These are phyloP conservation scores for Heterobasidion parviporum DNA, from an alignment of 1,284 basidiomycete species.

Conservation along the genomic window DNA sequence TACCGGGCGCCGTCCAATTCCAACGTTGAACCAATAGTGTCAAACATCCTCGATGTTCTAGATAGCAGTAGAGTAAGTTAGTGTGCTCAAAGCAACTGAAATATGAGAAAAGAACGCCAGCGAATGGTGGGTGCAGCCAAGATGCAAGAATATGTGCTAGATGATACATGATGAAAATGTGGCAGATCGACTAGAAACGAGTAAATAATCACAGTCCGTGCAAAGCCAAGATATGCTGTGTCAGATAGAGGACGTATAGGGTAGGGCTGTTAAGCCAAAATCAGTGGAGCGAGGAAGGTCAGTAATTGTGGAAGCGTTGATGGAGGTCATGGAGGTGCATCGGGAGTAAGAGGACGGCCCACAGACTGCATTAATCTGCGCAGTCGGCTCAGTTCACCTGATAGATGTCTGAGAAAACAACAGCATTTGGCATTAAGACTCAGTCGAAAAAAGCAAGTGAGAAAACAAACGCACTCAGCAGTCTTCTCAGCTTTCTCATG, in stretches of 20 bases:
- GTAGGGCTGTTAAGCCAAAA: no score
- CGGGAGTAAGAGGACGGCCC: background rate
- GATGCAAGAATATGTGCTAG: background rate
- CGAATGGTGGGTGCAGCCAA: background rate
- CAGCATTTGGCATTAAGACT: conserved; percentile 1
- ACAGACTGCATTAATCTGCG: conserved; percentile 54
- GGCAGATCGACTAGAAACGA: background rate
- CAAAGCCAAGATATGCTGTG: background rate
- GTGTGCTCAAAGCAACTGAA: no score
- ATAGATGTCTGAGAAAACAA: conserved; percentile 34
- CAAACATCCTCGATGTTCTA: background rate
- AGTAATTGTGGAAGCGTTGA: background rate
- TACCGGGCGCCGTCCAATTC: background rate
- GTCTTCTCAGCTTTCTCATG: conserved; percentile 49
- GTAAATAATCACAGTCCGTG: background rate
- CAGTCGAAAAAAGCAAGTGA: background rate
- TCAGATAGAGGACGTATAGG: no score
- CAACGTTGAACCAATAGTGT: background rate
- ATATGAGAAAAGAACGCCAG: background rate
- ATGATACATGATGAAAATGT: background rate
- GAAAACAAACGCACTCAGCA: conserved; percentile 42
- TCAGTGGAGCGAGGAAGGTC: no score
- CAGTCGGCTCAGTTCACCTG: conserved; percentile 54
- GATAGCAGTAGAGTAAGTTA: background rate
- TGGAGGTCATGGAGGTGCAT: background rate